phyloP scores from a whole-genome alignment of 108 stramenopile species.

The Skeletonema potamos region DNA sequence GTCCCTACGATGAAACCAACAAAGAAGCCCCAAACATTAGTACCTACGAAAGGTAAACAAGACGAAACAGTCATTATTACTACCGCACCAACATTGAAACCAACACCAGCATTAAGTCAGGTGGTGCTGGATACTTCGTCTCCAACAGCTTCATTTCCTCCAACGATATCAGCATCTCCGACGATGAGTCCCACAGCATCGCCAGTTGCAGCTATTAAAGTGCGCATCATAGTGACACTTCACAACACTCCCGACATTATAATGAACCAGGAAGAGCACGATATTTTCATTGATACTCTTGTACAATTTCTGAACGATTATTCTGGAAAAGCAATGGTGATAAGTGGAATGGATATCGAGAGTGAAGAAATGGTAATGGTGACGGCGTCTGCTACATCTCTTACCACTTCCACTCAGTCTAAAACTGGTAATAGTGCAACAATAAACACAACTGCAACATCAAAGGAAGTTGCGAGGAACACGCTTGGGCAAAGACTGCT shows the following conservation, averaged over 20 bases:
- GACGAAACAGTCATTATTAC: neutral
- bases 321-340: neutral
- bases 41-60: neutral
- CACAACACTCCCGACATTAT: neutral
- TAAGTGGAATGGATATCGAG: neutral
- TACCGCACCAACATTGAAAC: neutral
- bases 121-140: neutral
- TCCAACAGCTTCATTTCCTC: neutral
- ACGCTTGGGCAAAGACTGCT: neutral
- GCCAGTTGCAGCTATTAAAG: neutral
- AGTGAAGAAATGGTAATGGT: neutral
- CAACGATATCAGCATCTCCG: neutral
- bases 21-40: neutral
- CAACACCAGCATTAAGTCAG: too few species aligned
- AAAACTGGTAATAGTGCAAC: neutral
- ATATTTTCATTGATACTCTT: neutral
- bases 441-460: neutral
- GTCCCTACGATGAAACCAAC: constrained; percentile 14
- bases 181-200: constrained; percentile 3
- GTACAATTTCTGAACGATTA: neutral
- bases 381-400: neutral
- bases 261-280: neutral
- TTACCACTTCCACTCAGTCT: neutral
- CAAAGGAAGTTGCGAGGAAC: neutral
- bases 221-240: neutral